These are phyloP conservation scores for Lipomyces yamanashiensis DNA, from an alignment of 805 yeast genomes.

Conservation along the genomic window DNA sequence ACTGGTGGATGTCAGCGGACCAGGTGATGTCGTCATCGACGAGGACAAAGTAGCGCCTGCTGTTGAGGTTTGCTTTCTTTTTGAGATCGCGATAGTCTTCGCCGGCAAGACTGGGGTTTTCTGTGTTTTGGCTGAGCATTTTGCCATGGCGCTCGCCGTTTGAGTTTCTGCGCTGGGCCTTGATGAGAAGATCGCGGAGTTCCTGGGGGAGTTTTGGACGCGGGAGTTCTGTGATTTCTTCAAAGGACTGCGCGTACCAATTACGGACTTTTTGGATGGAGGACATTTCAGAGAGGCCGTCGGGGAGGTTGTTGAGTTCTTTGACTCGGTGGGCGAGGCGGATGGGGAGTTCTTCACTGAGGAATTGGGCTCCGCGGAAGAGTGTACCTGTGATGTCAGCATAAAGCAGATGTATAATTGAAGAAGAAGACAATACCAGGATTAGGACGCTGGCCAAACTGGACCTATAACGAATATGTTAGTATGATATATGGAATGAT, in stretches of 20 bases:
- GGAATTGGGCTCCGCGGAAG: slow-evolving; percentile 79
- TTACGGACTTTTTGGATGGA: slow-evolving; percentile 75
- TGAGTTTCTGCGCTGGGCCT: slow-evolving; percentile 19
- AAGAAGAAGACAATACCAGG: slow-evolving; percentile 61
- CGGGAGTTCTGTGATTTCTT: slow-evolving; percentile 70
- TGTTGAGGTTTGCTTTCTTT: slow-evolving; percentile 12
- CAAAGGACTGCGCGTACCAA: slow-evolving; percentile 92
- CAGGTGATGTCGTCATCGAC: slow-evolving; percentile 62
- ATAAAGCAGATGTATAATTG: neutral
- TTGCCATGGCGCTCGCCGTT: slow-evolving; percentile 32
- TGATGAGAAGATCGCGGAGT: slow-evolving; percentile 48
- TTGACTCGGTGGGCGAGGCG: slow-evolving; percentile 83
- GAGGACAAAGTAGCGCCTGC: slow-evolving; percentile 54
- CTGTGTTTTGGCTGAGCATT: slow-evolving; percentile 26
- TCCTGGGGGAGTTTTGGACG: slow-evolving; percentile 58
- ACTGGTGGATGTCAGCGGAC: slow-evolving; percentile 75
- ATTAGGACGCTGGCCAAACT: slow-evolving; percentile 78
- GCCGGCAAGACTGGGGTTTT: slow-evolving; percentile 29
- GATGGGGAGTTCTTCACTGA: slow-evolving; percentile 76
- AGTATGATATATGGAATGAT: neutral
- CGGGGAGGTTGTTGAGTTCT: slow-evolving; percentile 80
- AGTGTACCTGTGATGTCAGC: slow-evolving; percentile 28
- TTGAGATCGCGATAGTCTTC: slow-evolving; percentile 24
- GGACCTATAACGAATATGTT: slow-evolving; percentile 47
- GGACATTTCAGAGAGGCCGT: slow-evolving; percentile 72